phyloP scores from a whole-genome alignment of 768 basidiomycete species.

The Hortiboletus flavorubellus region DNA sequence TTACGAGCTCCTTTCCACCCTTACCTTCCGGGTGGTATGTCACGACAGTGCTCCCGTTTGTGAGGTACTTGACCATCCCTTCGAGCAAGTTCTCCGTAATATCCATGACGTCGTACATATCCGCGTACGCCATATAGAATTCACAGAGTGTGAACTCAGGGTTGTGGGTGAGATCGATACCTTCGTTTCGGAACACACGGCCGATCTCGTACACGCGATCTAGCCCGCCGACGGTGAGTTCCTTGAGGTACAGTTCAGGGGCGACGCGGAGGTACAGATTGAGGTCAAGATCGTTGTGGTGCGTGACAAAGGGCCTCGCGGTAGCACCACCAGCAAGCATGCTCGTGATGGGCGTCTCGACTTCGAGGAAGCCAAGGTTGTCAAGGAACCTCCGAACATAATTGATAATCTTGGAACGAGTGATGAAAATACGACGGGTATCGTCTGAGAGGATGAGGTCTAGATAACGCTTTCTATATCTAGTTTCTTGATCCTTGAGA shows the following conservation, averaged over 20 bases:
- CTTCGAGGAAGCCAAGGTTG: constrained; percentile 91
- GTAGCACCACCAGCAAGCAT: constrained; percentile 96
- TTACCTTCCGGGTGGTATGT: constrained; percentile 93
- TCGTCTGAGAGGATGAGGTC: constrained; percentile 94
- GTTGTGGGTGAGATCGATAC: constrained; percentile 98
- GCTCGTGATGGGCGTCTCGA: constrained; percentile 98
- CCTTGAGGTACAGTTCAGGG: constrained; percentile 96
- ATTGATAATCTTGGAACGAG: constrained; percentile 86
- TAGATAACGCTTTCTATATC: constrained; percentile 98
- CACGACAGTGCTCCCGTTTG: constrained; percentile 74
- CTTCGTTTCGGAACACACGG: constrained; percentile 96
- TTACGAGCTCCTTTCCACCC: constrained; percentile 66
- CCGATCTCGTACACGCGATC: constrained; percentile 99
- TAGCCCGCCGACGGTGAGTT: constrained; percentile 94
- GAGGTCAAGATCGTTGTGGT: constrained; percentile 97
- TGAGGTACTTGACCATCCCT: constrained; percentile 86
- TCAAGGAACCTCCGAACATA: constrained; percentile 92
- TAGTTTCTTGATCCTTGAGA: constrained; percentile 94
- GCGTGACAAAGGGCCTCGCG: constrained; percentile 97
- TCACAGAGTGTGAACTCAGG: constrained; percentile 99
- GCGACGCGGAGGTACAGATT: constrained; percentile 97
- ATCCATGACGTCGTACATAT: constrained; percentile 99
- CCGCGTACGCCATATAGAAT: constrained; percentile 99
- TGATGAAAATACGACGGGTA: constrained; percentile 87
- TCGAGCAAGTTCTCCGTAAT: constrained; percentile 89